phyloP scores from a whole-genome alignment of 2,329 filamentous ascomycete genomes.

The Cadophora sp. region DNA sequence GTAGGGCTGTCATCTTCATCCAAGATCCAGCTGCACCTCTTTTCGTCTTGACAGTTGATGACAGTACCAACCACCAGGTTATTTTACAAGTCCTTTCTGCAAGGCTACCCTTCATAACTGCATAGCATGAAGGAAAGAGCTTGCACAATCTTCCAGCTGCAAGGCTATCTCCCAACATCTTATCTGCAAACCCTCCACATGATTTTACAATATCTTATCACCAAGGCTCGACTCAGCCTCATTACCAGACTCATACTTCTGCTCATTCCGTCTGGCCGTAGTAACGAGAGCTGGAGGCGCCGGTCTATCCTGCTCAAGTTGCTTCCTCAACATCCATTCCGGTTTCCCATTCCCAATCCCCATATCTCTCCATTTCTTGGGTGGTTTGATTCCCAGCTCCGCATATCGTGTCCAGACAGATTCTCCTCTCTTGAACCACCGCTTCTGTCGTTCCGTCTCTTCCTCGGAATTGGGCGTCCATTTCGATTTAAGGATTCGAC shows the following conservation, averaged over 20 bases:
- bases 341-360: conserved; percentile 45
- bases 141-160: background rate
- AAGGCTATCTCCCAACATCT: background rate
- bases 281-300: conserved; percentile 34
- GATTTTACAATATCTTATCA: conserved; percentile 37
- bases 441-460: conserved; percentile 61
- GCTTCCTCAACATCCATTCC: conserved; percentile 26
- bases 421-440: conserved; percentile 68
- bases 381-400: conserved; percentile 67
- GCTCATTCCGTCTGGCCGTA: conserved; percentile 28
- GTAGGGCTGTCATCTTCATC: conserved; percentile 8
- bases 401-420: conserved; percentile 65
- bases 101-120: background rate
- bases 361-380: conserved; percentile 60
- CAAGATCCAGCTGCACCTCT: conserved; percentile 2
- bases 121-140: background rate
- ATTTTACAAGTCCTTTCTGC: background rate
- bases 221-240: conserved; percentile 26
- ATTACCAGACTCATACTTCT: conserved; percentile 17
- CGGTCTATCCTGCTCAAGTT: conserved; percentile 13
- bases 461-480: conserved; percentile 69
- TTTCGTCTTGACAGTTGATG: background rate
- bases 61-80: background rate
- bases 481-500: conserved; percentile 83
- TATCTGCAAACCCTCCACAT: background rate